A percentile compares a stretch with the other conserved stretches of the same genome.
Conservation (phyloP, 2,329 filamentous ascomycete genomes). For the Leptosphaerulina australis region DNA sequence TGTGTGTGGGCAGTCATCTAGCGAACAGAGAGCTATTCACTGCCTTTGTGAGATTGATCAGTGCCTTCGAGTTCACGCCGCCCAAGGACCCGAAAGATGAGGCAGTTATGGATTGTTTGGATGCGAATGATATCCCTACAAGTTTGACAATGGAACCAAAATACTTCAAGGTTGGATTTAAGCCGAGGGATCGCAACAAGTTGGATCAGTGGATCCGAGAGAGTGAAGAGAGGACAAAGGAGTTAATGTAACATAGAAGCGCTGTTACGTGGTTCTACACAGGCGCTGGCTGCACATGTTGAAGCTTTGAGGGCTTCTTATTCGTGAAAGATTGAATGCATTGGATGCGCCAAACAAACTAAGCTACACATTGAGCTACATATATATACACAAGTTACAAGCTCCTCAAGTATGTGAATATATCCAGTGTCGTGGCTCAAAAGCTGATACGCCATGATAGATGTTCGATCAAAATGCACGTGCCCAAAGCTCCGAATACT, state of each 20-base stretch:
- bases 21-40: constrained; percentile 52
- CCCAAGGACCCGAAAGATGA: constrained; percentile 49
- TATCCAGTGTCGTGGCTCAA: neutral
- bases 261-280: neutral
- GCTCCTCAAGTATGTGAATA: neutral
- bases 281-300: neutral
- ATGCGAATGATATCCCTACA: constrained; percentile 55
- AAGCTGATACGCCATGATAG: neutral
- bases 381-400: neutral
- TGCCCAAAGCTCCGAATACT: neutral
- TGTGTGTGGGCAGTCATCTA: constrained; percentile 56
- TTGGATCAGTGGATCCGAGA: constrained; percentile 56
- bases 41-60: constrained; percentile 57
- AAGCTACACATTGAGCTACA: too few relatives aligned
- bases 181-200: constrained; percentile 49
- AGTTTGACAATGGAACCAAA: constrained; percentile 58
- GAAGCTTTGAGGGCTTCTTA: neutral
- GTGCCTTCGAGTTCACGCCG: constrained; percentile 54
- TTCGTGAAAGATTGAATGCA: neutral
- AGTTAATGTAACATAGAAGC: constrained; percentile 37
- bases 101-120: constrained; percentile 54
- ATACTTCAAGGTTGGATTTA: constrained; percentile 58
- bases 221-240: constrained; percentile 55
- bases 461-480: neutral
- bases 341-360: neutral